Conservation (phyloP, 495 filamentous ascomycete genomes). For the Aspergillus hancockii region DNA sequence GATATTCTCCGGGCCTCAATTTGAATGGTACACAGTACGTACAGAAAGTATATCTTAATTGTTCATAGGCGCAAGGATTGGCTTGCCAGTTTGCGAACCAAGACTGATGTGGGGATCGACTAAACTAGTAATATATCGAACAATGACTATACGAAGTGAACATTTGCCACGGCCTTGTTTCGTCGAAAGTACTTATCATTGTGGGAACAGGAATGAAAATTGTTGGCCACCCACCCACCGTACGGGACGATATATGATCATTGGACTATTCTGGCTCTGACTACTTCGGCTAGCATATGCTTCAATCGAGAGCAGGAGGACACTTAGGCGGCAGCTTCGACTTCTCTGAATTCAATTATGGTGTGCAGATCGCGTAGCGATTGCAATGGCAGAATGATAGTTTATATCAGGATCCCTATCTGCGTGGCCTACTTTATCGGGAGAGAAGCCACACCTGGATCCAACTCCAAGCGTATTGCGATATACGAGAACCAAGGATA, state of each 20-base stretch:
- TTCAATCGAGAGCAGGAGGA: background rate
- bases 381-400: background rate
- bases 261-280: background rate
- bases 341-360: background rate
- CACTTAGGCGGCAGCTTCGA: background rate
- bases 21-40: too few relatives aligned
- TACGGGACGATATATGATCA: background rate
- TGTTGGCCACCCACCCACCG: background rate
- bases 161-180: background rate
- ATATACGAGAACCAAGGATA: too few relatives aligned
- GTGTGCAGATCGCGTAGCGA: background rate
- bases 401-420: too few relatives aligned
- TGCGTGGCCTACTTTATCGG: too few relatives aligned
- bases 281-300: background rate
- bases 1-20: too few relatives aligned
- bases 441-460: too few relatives aligned
- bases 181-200: background rate
- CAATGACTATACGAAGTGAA: background rate
- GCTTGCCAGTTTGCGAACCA: background rate
- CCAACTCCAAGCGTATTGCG: too few relatives aligned
- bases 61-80: too few relatives aligned
- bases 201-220: background rate
- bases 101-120: background rate
- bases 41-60: too few relatives aligned
- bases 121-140: background rate